A percentile compares a stretch with the other conserved stretches of the same genome.
Conservation (phyloP, 1,284 basidiomycete genomes). For the Cyathus olla region DNA sequence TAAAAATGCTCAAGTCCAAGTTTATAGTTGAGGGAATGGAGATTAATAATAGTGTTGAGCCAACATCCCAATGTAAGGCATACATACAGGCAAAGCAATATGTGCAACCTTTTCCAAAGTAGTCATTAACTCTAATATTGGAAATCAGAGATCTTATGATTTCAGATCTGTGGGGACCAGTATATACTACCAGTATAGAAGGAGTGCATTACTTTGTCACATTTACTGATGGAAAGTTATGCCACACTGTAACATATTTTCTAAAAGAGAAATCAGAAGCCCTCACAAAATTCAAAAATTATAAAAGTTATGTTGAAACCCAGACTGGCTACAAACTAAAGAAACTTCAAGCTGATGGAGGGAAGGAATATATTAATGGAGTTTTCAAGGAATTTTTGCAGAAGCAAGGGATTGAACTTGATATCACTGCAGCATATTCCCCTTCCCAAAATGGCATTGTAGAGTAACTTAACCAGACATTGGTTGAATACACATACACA, state of each 20-base stretch:
- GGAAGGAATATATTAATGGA: constrained; percentile 24
- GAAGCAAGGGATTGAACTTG: constrained; percentile 16
- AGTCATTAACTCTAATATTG: constrained; percentile 11
- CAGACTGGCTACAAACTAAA: constrained; percentile 24
- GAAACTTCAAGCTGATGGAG: constrained; percentile 18
- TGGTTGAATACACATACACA: constrained; percentile 22
- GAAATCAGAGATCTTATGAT: constrained; percentile 30
- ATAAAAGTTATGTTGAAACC: constrained; percentile 26
- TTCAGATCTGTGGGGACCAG: constrained; percentile 31
- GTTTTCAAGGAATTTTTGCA: constrained; percentile 10
- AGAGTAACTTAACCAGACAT: constrained; percentile 25
- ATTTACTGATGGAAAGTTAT: constrained; percentile 32
- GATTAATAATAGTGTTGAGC: constrained; percentile 13
- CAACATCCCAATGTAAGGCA: constrained; percentile 24
- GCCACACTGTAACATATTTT: constrained; percentile 16
- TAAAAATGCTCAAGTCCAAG: constrained; percentile 25
- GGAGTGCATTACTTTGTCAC: constrained; percentile 27
- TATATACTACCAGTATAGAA: constrained; percentile 16
- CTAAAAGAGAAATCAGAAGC: constrained; percentile 33
- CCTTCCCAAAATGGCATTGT: constrained; percentile 32
- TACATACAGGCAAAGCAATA: constrained; percentile 40
- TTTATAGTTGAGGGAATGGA: constrained; percentile 38
- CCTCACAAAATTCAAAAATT: constrained; percentile 19
- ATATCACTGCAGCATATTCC: constrained; percentile 22
- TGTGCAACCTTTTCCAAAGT: constrained; percentile 23